Evolutionary conservation across 352 stramenopile species (phyloP).

Genomic region (Phytophthora cajani): DNA sequence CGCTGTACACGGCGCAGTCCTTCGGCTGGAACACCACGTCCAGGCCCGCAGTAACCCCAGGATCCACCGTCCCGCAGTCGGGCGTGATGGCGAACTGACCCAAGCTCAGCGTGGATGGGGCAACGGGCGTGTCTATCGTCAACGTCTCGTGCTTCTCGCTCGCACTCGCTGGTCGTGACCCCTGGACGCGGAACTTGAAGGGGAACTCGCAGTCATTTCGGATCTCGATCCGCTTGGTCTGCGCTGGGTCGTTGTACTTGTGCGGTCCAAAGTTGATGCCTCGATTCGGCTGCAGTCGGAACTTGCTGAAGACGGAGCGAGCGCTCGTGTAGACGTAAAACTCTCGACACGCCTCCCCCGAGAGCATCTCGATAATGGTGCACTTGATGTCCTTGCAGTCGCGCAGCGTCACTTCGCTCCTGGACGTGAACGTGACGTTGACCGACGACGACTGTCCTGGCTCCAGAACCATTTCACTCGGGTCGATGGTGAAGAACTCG

Average conservation of each 20-base stretch:
- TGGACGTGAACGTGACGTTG: constrained; percentile 82
- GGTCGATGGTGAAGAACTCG: constrained; percentile 86
- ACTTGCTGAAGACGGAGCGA: constrained; percentile 85
- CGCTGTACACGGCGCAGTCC: constrained; percentile 74
- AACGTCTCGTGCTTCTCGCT: constrained; percentile 22
- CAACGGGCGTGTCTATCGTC: constrained; percentile 49
- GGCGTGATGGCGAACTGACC: constrained; percentile 87
- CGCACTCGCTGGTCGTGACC: constrained; percentile 5
- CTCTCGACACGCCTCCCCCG: constrained; percentile 88
- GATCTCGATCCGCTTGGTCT: constrained; percentile 87
- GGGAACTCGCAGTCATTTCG: constrained; percentile 94
- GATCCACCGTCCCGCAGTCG: constrained; percentile 81
- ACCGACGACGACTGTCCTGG: constrained; percentile 75
- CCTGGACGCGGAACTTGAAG: constrained; percentile 87
- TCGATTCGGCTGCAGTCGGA: constrained; percentile 87
- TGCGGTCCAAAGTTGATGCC: constrained; percentile 94
- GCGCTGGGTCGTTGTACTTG: constrained; percentile 86
- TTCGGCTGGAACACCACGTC: constrained; percentile 87
- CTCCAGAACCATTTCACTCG: constrained; percentile 76
- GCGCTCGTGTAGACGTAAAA: constrained; percentile 87
- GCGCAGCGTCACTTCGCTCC: constrained; percentile 80
- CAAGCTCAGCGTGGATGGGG: constrained; percentile 48
- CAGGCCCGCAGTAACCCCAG: constrained; percentile 73
- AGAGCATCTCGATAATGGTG: constrained; percentile 92
- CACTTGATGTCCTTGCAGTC: constrained; percentile 94